Base-by-base conservation (phyloP, 176 grass and related monocot species). In the Zea mays region DNA sequence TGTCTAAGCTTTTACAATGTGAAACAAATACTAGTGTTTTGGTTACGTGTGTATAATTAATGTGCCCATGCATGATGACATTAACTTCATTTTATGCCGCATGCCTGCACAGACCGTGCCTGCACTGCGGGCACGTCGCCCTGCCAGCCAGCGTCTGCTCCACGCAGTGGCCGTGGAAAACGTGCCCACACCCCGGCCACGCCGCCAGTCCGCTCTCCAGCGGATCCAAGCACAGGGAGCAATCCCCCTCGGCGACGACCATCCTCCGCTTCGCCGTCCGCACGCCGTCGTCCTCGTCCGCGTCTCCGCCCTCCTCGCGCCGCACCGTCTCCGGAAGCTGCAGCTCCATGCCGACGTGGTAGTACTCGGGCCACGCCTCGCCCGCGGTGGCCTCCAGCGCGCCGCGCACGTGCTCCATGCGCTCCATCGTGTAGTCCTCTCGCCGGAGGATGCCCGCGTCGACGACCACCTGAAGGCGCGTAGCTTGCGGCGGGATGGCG, bases 161-260 rank as follows among this genome's bases (percentile, higher is more conserved):
- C 74, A 73, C 2, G 42, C 85, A 87, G 2, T 0, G 19, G 10
- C 80, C 80, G 19, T 87, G 79, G 85, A 87, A 82, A 35, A 78
- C 74, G 37, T 73, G 85, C 4, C 64, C 15, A 50, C 85, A 79
- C 60, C 74, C 74, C 0, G 80, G 74, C 85, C 85, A 78, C 60
- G 74, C 74, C 1, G 35, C 80, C 49, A 78, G 1, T 7, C 6
- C 68, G 39, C 55, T 15, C 38, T 77, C 79, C 3, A 77, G 16
- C 17, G 17, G 3, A 0, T 71, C 37, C 1, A 82, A 71, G 79
- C 85, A 86, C 5, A 82, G 0, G 8, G 47, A 34, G 48, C 79
- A 86, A n/a, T 82, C 79, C 3, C 41, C 65, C 11, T 34, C 5
- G 7, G 44, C 4, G 44, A 45, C 50, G 3, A 59, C 33, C 83